Percentiles rank a stretch among this genome's conserved stretches.
Conservation (phyloP, 768 basidiomycete genomes). For the Tephrocybe sp. region DNA sequence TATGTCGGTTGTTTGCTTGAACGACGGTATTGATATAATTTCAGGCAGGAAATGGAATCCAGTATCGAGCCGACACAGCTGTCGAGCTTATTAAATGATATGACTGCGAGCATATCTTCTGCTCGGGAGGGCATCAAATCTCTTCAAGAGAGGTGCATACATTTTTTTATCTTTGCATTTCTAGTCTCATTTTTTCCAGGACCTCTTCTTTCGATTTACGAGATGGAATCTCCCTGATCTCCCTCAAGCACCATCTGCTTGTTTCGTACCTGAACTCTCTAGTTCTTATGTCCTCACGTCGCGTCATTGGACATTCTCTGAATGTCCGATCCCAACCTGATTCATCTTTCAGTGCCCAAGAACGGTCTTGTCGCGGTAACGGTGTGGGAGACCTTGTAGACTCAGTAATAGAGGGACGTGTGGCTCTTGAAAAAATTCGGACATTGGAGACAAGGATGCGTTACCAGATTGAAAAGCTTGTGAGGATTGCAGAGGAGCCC, state of each 20-base stretch:
- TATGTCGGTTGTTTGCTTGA: not conserved
- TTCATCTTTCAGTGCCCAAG: constrained; percentile 47
- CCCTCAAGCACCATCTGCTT: constrained; percentile 81
- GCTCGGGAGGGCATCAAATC: constrained; percentile 54
- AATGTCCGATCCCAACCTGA: constrained; percentile 44
- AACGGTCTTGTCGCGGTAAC: constrained; percentile 53
- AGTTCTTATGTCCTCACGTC: constrained; percentile 67
- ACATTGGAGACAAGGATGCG: constrained; percentile 82
- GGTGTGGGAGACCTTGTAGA: constrained; percentile 76
- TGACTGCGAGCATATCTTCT: constrained; percentile 61
- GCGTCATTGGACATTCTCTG: constrained; percentile 65
- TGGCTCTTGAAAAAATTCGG: constrained; percentile 87
- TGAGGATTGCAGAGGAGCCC: constrained; percentile 69
- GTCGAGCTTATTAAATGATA: constrained; percentile 41
- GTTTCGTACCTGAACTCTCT: constrained; percentile 86
- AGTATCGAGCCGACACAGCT: not conserved
- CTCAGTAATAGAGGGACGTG: constrained; percentile 71
- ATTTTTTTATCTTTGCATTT: constrained; percentile 14
- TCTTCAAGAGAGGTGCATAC: constrained; percentile 48
- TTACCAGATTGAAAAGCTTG: constrained; percentile 95
- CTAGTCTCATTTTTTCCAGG: constrained; percentile 15
- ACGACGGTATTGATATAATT: not conserved
- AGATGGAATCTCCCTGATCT: constrained; percentile 89
- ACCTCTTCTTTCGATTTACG: constrained; percentile 43
- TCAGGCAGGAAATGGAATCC: constrained; percentile 5